Conservation (phyloP, 768 basidiomycete species). For the Kwoniella dejecticola region DNA sequence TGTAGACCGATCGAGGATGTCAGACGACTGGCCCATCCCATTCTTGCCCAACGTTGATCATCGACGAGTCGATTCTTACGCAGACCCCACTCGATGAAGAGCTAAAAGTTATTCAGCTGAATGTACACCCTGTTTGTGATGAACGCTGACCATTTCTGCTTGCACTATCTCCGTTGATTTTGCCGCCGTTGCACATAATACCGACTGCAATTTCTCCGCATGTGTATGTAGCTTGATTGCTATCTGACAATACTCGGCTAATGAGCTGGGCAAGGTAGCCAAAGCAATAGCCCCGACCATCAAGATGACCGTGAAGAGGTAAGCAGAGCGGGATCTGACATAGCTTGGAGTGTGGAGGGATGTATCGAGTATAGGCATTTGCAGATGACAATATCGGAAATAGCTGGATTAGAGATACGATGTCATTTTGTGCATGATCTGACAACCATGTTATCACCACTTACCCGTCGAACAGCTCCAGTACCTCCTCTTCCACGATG, state of each 20-base stretch:
- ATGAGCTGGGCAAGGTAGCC: constrained; percentile 5
- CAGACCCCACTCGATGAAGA: constrained; percentile 6
- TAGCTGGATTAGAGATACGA: neutral
- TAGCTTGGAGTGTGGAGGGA: constrained; percentile 3
- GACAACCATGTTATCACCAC: no score
- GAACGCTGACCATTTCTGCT: constrained; percentile 6
- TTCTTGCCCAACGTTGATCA: constrained; percentile 10
- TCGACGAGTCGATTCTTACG: constrained; percentile 12
- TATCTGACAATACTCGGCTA: neutral
- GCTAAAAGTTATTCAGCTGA: neutral
- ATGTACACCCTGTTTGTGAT: no score
- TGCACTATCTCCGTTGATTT: constrained; percentile 18
- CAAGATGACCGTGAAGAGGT: constrained; percentile 15
- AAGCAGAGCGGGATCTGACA: constrained; percentile 15
- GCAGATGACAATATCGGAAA: constrained; percentile 8
- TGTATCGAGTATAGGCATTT: constrained; percentile 8
- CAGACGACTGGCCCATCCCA: constrained; percentile 7
- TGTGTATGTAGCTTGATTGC: constrained; percentile 6
- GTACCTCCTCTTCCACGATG: constrained; percentile 9
- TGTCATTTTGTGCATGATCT: no score
- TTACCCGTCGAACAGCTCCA: constrained; percentile 4
- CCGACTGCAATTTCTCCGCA: constrained; percentile 16
- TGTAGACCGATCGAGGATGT: constrained; percentile 8
- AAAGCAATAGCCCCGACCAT: constrained; percentile 7
- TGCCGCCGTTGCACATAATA: constrained; percentile 14